Base-by-base conservation (phyloP, 2,329 filamentous ascomycete species). In the Beauveria sp. region DNA sequence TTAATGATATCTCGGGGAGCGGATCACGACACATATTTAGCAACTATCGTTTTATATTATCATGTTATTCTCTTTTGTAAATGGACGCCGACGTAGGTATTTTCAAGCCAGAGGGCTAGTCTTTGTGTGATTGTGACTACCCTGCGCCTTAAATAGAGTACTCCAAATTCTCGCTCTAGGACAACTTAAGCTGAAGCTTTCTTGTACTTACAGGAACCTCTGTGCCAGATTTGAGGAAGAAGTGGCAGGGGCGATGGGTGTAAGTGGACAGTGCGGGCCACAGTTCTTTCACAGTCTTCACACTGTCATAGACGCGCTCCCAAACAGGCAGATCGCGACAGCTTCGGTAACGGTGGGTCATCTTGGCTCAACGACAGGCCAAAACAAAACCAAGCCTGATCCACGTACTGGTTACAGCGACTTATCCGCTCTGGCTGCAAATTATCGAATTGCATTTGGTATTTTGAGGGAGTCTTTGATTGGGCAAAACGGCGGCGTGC, bases 251-350 rank as follows among this genome's bases (percentile, higher is more conserved):
- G 20, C 22, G 5, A 40, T 7, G 12, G 12, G 10, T 53, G 26
- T 59, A 34, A 26, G 30, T 28, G 40, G 14, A 62, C 52, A 46
- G 59, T 61, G 52, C 20, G 7, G 2, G 24, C 16, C 9, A 61
- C 52, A 55, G 59, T 61, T 24, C 8, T 1, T 20, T 16, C 7
- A 12, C 12, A 12, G 7, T 10, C 12, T 5, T 52, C 5, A 18
- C 47, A 62, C 57, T 22, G 56, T 56, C 24, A 18, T 14, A 20
- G 52, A 55, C 59, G 59, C 59, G 59, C 51, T 55, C 12, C 57
- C 16, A 50, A 53, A 48, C 46, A 22, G 43, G 37, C 48, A 46
- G 26, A 53, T 46, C 56, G 48, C 56, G 56, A 59, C 56, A 28
- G 48, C 47, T 52, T 59, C 46, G 47, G 46, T 18, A 59, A 52